A percentile compares a stretch with the other conserved stretches of the same genome.
phyloP scores from a whole-genome alignment of 2,329 filamentous ascomycete genomes.

The Neofusicoccum laricinum region DNA sequence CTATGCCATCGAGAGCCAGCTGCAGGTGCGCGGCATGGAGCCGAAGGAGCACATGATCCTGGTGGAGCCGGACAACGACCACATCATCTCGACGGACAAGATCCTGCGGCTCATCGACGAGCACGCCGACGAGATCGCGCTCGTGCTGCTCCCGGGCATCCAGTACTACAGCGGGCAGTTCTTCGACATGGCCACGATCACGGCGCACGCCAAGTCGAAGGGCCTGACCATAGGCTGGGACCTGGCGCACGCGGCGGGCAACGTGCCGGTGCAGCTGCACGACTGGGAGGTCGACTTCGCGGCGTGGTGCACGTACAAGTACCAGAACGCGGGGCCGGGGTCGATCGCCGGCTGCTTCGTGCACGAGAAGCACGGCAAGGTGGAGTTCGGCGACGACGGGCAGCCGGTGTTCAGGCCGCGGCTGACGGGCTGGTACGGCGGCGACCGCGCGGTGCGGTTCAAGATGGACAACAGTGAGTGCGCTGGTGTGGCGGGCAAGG shows the following conservation, averaged over 20 bases:
- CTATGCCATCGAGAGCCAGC: slow-evolving; percentile 18
- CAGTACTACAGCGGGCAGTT: slow-evolving; percentile 19
- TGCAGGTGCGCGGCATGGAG: slow-evolving; percentile 16
- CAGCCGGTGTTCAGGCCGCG: slow-evolving; percentile 52
- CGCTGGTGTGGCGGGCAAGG: no score
- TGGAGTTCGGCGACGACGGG: slow-evolving; percentile 35
- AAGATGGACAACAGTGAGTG: slow-evolving; percentile 63
- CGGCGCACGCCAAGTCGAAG: slow-evolving; percentile 16
- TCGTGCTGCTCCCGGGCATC: slow-evolving; percentile 18
- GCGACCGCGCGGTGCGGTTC: slow-evolving; percentile 67
- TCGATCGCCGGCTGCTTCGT: slow-evolving; percentile 17
- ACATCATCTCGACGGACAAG: slow-evolving; percentile 18
- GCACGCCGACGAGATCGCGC: slow-evolving; percentile 16
- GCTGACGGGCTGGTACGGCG: slow-evolving; percentile 72
- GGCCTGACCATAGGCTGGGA: slow-evolving; percentile 19
- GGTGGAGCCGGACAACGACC: slow-evolving; percentile 13
- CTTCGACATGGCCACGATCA: slow-evolving; percentile 19
- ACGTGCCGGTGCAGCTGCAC: slow-evolving; percentile 18
- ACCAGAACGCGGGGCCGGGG: slow-evolving; percentile 18
- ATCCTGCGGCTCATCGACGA: slow-evolving; percentile 16
- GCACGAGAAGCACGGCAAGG: slow-evolving; percentile 17
- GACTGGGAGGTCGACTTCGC: slow-evolving; percentile 20
- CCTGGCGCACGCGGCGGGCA: slow-evolving; percentile 19
- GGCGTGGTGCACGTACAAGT: slow-evolving; percentile 21
- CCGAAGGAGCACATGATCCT: slow-evolving; percentile 17